Conservation (phyloP, 345 rosid genomes). For the Zanthoxylum bungeanum region DNA sequence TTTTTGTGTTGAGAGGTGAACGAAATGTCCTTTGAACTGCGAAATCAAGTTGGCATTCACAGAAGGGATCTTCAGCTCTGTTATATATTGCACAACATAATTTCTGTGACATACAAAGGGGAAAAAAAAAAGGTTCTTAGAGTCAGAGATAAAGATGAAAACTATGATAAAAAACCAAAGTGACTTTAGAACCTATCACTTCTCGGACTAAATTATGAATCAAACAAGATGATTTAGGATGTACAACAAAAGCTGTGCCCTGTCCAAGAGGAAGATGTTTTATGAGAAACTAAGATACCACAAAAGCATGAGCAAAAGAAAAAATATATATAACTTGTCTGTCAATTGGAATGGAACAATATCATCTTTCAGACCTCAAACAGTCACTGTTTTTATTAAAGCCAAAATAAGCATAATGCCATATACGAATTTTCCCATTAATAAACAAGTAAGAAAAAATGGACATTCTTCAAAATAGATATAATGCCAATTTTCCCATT, state of each 20-base stretch:
- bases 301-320: neutral
- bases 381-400: neutral
- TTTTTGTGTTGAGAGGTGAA: conserved; percentile 62
- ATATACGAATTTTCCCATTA: neutral
- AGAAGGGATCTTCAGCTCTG: conserved; percentile 47
- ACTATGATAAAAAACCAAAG: neutral
- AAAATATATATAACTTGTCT: neutral
- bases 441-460: neutral
- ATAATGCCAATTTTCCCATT: too few species aligned
- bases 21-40: conserved; percentile 51
- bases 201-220: neutral
- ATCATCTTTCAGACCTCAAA: neutral
- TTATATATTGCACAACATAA: conserved; percentile 70
- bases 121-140: conserved; percentile 6
- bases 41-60: conserved; percentile 33
- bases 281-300: neutral
- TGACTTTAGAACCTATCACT: neutral
- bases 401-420: neutral
- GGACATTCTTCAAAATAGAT: neutral
- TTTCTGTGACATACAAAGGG: conserved; percentile 52
- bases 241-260: neutral
- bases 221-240: conserved; percentile 1
- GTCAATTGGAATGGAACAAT: neutral
- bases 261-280: neutral
- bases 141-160: neutral